Conservation (phyloP, 495 filamentous ascomycete species). For the Friedmanniomyces endolithicus region DNA sequence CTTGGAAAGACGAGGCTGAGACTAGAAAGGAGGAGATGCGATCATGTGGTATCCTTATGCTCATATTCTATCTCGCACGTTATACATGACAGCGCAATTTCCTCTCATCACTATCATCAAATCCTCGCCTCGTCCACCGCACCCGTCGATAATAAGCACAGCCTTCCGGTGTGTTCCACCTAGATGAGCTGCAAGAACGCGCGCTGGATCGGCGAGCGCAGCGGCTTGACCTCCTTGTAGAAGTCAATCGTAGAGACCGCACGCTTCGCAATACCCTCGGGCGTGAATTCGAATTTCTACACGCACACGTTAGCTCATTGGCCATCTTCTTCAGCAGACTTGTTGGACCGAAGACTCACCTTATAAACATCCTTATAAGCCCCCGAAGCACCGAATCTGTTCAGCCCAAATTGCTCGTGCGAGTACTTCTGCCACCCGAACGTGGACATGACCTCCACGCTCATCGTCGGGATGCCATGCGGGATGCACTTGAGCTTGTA, state of each 20-base stretch:
- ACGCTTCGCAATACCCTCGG: conserved; percentile 91
- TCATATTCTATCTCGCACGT: not conserved
- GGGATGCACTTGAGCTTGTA: conserved; percentile 86
- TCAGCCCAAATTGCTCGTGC: conserved; percentile 97
- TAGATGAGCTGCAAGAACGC: conserved; percentile 81
- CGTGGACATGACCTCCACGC: conserved; percentile 88
- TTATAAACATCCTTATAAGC: conserved; percentile 97
- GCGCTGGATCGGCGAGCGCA: conserved; percentile 91
- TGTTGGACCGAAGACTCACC: conserved; percentile 38
- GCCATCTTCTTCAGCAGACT: not conserved
- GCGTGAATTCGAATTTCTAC: conserved; percentile 97
- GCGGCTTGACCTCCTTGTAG: conserved; percentile 81
- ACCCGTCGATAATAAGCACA: not conserved
- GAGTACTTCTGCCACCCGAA: conserved; percentile 95
- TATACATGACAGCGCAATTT: not conserved
- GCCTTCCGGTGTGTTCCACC: too few species aligned
- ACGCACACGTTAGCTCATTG: conserved; percentile 17
- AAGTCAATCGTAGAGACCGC: conserved; percentile 82
- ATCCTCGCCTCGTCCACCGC: too few species aligned
- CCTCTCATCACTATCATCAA: not conserved
- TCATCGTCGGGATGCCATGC: conserved; percentile 86
- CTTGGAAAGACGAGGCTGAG: too few species aligned
- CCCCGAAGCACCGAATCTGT: conserved; percentile 93
- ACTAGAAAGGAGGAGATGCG: too few species aligned
- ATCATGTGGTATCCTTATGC: not conserved